Base-by-base conservation (phyloP, 2,329 filamentous ascomycete genomes). In the Pseudogymnoascus sp. region DNA sequence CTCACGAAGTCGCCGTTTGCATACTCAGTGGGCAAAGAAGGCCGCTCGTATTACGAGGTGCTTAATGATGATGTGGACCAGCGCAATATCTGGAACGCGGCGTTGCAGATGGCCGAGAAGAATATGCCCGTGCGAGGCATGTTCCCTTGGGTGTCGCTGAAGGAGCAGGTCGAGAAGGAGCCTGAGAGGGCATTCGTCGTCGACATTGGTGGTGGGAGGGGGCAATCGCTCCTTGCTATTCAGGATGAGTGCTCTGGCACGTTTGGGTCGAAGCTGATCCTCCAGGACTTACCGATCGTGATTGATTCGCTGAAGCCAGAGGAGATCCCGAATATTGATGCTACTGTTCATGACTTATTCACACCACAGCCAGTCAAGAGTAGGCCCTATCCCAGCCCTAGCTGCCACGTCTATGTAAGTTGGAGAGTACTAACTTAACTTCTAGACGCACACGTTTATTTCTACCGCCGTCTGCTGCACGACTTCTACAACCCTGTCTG, bases 311-410 rank as follows among this genome's bases (percentile, higher is more conserved):
- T 70, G 4, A 62, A 60, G 3, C 37, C 54, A 26, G 63, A 68
- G 17, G 63, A 67, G n/a, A 64, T 70, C 10, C 66, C 66, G 0
- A 65, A 64, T 8, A 66, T 70, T 17, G 67, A 70, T 36, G 67
- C 65, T 58, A 71, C 70, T 63, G 26, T 61, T 15, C 69, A 70
- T 59, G 67, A 72, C 54, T 70, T 71, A 50, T 70, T 68, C 47
- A 66, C 66, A 3, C 64, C 64, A 1, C 69, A 72, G 33, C 68
- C 70, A 7, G 60, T 71, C 6, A 67, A 68, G 60, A 64, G 68
- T 68, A 63, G 35, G 60, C 41, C 41, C 24, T 39, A 36, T 24
- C n/a, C 17, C 33, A 1, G 9, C 8, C 5, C 9, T 54, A 15
- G 26, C 29, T 5, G 17, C 5, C 10, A 26, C 1, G 1, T 26